These are phyloP conservation scores for Gonium pectorale DNA, from an alignment of 139 green algal species.

Conservation along the genomic window DNA sequence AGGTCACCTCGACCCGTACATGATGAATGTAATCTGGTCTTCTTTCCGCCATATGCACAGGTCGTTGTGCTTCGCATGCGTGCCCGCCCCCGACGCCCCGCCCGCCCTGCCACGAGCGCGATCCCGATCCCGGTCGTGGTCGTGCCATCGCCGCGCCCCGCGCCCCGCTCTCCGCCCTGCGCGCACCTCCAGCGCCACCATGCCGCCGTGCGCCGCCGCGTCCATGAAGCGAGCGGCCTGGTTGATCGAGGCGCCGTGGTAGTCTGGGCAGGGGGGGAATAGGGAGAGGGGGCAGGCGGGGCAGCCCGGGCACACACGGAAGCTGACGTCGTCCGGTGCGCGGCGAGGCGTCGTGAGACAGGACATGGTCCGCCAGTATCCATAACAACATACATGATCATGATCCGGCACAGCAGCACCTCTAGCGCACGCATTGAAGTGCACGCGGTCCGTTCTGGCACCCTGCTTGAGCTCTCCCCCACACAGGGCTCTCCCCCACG, in stretches of 20 bases:
- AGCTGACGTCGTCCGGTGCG: too few species aligned
- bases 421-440: too few species aligned
- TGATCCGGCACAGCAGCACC: too few species aligned
- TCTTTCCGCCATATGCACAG: too few species aligned
- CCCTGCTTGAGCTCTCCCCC: too few species aligned
- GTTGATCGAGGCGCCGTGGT: constrained; percentile 68
- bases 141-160: background rate
- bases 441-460: too few species aligned
- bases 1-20: background rate
- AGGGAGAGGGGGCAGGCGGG: background rate
- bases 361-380: too few species aligned
- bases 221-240: constrained; percentile 62
- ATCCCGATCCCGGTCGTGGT: background rate
- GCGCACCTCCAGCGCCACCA: constrained; percentile 24
- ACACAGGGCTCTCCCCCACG: too few species aligned
- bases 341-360: too few species aligned
- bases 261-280: constrained; percentile 50
- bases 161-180: background rate
- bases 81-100: background rate
- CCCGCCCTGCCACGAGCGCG: background rate
- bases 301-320: too few species aligned
- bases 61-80: too few species aligned
- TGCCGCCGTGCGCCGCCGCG: constrained; percentile 30
- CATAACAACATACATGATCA: too few species aligned
- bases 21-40: background rate